Evolutionary conservation across 176 grass and related monocot genomes (phyloP), one percentile per base, ranked within the genome.

Genomic region (Triticum dicoccoides): DNA sequence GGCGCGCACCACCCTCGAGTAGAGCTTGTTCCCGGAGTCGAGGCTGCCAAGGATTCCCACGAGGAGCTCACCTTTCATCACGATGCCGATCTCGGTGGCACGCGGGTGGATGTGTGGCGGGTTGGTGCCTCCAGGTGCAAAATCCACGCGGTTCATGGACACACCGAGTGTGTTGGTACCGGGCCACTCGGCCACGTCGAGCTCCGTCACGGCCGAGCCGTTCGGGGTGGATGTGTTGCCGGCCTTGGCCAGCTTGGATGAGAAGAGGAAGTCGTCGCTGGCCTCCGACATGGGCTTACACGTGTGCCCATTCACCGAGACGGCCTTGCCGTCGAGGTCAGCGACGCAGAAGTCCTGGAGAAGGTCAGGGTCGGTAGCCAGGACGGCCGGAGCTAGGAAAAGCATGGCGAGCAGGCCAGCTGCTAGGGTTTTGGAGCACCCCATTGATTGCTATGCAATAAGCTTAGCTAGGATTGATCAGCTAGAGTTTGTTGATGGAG

Each of bases 81-180:
- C 78, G 4, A 89, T 4, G 29, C 89, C 84, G 0, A 96, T 35
- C 87, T 96, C 87, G 21, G 84, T 91, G 73, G 68, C 87, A 0
- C 91, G 81, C 5, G 94, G 94, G 85, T 96, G 91, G 74, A 86
- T 0, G 80, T 96, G 91, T 0, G 85, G 94, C 7, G 89, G 94
- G 89, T 92, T 96, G 56, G 87, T 77, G 25, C 94, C 91, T 0
- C 91, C 94, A 0, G 85, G 73, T 0, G 91, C 91, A 69, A 93
- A 78, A 73, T 93, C 94, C 18, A 96, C 91, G 2, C 94, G 94
- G 91, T 96, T 96, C 89, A 93, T 93, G 29, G 94, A 93, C 17
- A 96, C 25, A 8, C 89, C 94, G 0, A 93, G 87, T 2, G 94
- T 96, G 91, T 96, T 93, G 5, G 93, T n/a, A 5, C 89, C 94